Conservation (phyloP, 1,284 basidiomycete genomes). For the Marasmius sp. region DNA sequence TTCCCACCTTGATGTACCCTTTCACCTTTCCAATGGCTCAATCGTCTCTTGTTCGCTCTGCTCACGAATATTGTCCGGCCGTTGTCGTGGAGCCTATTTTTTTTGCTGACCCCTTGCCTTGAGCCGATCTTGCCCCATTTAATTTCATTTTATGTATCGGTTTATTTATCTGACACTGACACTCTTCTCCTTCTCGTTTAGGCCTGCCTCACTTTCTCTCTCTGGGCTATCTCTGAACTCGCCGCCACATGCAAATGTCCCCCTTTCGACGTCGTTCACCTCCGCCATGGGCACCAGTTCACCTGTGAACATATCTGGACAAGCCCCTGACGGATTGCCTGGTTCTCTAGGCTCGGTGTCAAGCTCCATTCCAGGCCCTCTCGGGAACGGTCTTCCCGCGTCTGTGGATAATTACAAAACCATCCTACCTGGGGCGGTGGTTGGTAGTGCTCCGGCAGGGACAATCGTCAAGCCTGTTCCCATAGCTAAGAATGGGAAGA, state of each 20-base stretch:
- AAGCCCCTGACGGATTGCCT: conserved; percentile 4
- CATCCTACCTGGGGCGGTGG: neutral
- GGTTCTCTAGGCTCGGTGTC: conserved; percentile 9
- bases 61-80: neutral
- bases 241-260: conserved; percentile 30
- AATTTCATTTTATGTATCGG: neutral
- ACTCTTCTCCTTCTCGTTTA: conserved; percentile 17
- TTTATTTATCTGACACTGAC: neutral
- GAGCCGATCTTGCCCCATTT: conserved; percentile 8
- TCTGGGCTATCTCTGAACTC: conserved; percentile 57
- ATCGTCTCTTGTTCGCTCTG: conserved; percentile 4
- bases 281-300: conserved; percentile 8
- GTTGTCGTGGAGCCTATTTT: neutral
- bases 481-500: conserved; percentile 54
- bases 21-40: conserved; percentile 9
- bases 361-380: conserved; percentile 5
- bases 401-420: neutral
- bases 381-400: conserved; percentile 8
- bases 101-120: neutral
- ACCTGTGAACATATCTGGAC: neutral
- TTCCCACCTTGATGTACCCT: conserved; percentile 6
- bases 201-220: conserved; percentile 46
- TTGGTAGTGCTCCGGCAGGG: neutral
- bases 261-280: conserved; percentile 29
- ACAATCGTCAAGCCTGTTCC: conserved; percentile 35